phyloP scores from a whole-genome alignment of 2,329 filamentous ascomycete genomes.

The Beauveria varroae region DNA sequence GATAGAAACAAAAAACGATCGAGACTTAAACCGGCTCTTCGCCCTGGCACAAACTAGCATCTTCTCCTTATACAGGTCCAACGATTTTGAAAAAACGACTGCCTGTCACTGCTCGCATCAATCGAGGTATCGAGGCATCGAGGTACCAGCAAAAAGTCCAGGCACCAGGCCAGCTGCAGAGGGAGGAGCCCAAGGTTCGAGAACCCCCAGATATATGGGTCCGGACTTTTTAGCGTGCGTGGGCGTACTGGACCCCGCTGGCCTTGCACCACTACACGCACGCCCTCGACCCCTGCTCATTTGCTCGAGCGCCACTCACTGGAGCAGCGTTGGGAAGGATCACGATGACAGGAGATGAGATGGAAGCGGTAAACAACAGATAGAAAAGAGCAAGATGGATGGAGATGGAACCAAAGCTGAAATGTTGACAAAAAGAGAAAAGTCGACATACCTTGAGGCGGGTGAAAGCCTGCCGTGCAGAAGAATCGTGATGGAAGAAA shows the following conservation, averaged over 20 bases:
- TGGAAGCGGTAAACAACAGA: background rate
- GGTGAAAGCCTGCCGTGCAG: background rate
- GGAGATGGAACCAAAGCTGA: background rate
- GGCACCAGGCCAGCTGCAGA: constrained; percentile 2
- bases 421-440: background rate
- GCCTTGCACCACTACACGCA: background rate
- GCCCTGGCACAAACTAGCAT: too few relatives aligned
- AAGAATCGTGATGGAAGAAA: background rate
- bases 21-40: too few relatives aligned
- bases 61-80: too few relatives aligned
- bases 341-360: background rate
- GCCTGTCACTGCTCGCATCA: too few relatives aligned
- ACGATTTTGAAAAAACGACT: too few relatives aligned
- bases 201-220: constrained; percentile 10
- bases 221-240: constrained; percentile 7
- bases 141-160: background rate
- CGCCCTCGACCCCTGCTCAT: background rate
- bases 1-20: too few relatives aligned
- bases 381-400: background rate
- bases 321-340: background rate
- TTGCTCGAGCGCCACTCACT: background rate
- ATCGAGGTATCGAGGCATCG: too few relatives aligned
- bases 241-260: background rate
- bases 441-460: background rate
- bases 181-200: constrained; percentile 8